Base-by-base conservation (phyloP, 768 basidiomycete species). In the Russula lepida region DNA sequence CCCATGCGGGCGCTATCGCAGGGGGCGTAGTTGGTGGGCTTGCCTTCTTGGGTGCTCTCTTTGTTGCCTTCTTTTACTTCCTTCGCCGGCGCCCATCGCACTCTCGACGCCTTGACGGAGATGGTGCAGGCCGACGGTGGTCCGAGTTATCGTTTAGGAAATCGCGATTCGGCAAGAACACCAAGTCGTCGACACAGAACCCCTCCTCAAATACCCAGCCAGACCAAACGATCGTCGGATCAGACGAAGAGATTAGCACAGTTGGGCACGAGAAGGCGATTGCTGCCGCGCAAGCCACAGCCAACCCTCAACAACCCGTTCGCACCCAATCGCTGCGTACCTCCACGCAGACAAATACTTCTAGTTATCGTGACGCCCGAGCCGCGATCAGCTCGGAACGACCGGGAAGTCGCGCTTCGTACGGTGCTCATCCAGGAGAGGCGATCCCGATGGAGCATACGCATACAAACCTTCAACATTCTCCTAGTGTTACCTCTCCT, bases 21-120 rank as follows among this genome's bases (percentile, higher is more conserved):
- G 86, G 84, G 2, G 78, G 78, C 27, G 76, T 80, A 21, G 64
- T 85, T 4, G 84, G 81, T 5, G 80, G 75, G 2, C 66, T 76
- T 2, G 77, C 70, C 15, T 56, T 82, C 5, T 63, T 78, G 23
- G 66, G 74, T 17, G 67, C 72, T 7, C 54, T 76, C 57, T 72
- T 74, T 61, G 59, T 75, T 37, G 74, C 48, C 28, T 37, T 66
- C 33, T 53, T 37, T 54, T 55, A 46, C 23, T 58, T 53, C 54
- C 19, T 41, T 61, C 67, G 53, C 50, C 65, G 57, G 51, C 50
- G 58, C 37, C 15, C 43, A n/a, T 8, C 37, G 3, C 51, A 15
- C 33, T 8, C 53, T 30, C 56, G 23, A 47, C 32, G 15, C 1
- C 13, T 12, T 5, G 52, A 43, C 15, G 63, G 25, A 33, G 25